Conservation (phyloP, 2,329 filamentous ascomycete species). For the Ceratocystis diversiconidia region DNA sequence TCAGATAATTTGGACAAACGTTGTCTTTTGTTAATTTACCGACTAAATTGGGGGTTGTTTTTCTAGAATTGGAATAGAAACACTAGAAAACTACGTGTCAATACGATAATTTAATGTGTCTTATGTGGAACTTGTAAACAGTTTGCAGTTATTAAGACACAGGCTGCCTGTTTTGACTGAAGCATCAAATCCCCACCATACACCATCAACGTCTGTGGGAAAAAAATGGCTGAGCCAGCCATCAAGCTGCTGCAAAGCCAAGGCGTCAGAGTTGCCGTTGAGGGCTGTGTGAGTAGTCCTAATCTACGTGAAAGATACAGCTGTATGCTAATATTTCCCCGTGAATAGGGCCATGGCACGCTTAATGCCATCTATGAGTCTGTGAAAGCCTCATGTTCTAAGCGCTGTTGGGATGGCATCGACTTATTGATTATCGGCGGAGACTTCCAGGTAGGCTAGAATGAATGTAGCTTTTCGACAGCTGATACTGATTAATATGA, state of each 20-base stretch:
- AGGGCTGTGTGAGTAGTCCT: conserved; percentile 16
- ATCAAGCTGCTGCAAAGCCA: conserved; percentile 1
- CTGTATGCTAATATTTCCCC: conserved; percentile 18
- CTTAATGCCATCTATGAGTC: conserved; percentile 84
- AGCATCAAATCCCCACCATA: not conserved
- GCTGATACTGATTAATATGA: conserved; percentile 9
- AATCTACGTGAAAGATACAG: not conserved
- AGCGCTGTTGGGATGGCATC: conserved; percentile 63
- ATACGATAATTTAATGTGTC: not conserved
- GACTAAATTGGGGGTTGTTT: not conserved
- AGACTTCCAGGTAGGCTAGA: conserved; percentile 62
- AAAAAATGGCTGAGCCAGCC: conserved; percentile 2
- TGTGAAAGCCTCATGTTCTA: conserved; percentile 51
- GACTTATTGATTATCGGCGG: conserved; percentile 85
- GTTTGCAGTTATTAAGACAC: not conserved
- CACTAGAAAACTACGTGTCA: not conserved
- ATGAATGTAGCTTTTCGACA: not conserved
- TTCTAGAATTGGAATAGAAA: not conserved
- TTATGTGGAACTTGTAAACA: not conserved
- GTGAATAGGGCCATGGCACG: conserved; percentile 66
- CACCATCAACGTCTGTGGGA: not conserved
- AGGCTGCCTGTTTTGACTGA: not conserved
- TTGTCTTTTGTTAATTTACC: not conserved
- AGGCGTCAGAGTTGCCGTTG: conserved; percentile 15
- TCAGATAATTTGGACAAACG: not conserved